Base-by-base conservation (phyloP, 2,329 filamentous ascomycete species). In the Arthrobotrys iridis region DNA sequence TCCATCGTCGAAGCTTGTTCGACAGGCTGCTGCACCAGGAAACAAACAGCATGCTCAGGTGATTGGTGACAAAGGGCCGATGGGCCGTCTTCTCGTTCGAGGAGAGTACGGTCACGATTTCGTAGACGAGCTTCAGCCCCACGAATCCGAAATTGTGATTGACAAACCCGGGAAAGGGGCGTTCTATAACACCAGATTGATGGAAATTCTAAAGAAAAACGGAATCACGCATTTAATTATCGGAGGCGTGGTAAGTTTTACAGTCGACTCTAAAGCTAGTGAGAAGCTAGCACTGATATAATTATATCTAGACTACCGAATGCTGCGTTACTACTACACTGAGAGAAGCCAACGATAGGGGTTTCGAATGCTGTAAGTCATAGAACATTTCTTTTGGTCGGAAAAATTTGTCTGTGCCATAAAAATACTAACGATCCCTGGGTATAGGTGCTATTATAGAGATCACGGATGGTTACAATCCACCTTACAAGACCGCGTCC, bases 131-230 rank as follows among this genome's bases (percentile, higher is more conserved):
- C 81, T 88, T 43, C 82, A 81, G 52, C 86, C 86, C 0, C 77
- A 83, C 35, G 83, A 85, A 1, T 84, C 83, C 11, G 87, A 88
- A 79, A 80, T 84, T 0, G 83, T 88, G 2, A 84, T 88, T 46
- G 86, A 88, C 79, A 88, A 88, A 80, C 85, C 85, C 1, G 86
- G 86, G 6, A 88, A 88, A 79, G 87, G 87, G 11, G 85, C 85
- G 1, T 88, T 88, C 78, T 88, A 86, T 85, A 84, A 85, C 33
- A 89, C 87, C 0, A 81, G 81, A 24, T 81, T 89, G 4, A 83
- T 88, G 77, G 84, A 86, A 67, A 82, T 83, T 20, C 81, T 89
- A 50, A 83, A 87, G 72, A 85, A 86, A 22, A 82, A 84, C 77
- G 87, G 85, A 0, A 85, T 88, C 65, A 88, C 87, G 1, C 86